Evolutionary conservation across 805 yeast genomes (phyloP).

Genomic region (Pichia manshurica): DNA sequence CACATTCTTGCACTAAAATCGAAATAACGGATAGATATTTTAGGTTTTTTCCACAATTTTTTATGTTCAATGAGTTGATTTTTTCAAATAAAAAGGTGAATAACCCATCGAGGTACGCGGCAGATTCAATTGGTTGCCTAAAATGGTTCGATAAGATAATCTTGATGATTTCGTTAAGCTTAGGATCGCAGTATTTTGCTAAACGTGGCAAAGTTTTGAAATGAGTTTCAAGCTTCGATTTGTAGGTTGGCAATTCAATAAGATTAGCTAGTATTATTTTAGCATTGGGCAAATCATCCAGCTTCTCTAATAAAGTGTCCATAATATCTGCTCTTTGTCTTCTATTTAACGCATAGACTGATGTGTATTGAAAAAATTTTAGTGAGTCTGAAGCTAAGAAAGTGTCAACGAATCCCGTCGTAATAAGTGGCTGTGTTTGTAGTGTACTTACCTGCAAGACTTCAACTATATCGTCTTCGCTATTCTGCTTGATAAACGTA

Average conservation of each 20-base stretch:
- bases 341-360: constrained; percentile 43
- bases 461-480: constrained; percentile 13
- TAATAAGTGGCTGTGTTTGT: constrained; percentile 44
- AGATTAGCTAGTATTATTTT: constrained; percentile 31
- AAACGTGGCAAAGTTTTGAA: constrained; percentile 14
- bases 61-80: not conserved
- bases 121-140: constrained; percentile 27
- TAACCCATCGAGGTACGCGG: constrained; percentile 19
- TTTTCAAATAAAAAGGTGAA: constrained; percentile 6
- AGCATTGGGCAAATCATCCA: constrained; percentile 4
- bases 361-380: constrained; percentile 29
- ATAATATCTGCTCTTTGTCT: constrained; percentile 31
- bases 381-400: constrained; percentile 2
- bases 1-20: not conserved
- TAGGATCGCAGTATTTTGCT: constrained; percentile 5
- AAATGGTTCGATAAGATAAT: constrained; percentile 37
- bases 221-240: constrained; percentile 42
- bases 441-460: constrained; percentile 35
- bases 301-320: constrained; percentile 14
- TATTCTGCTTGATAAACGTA: constrained; percentile 24
- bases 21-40: not conserved
- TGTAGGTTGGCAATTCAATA: constrained; percentile 47
- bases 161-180: constrained; percentile 26
- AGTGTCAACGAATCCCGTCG: constrained; percentile 20
- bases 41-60: not conserved